Percentiles rank a stretch among this genome's conserved stretches.
phyloP scores from a whole-genome alignment of 2,329 filamentous ascomycete species.

The Pseudocercospora fuligena region DNA sequence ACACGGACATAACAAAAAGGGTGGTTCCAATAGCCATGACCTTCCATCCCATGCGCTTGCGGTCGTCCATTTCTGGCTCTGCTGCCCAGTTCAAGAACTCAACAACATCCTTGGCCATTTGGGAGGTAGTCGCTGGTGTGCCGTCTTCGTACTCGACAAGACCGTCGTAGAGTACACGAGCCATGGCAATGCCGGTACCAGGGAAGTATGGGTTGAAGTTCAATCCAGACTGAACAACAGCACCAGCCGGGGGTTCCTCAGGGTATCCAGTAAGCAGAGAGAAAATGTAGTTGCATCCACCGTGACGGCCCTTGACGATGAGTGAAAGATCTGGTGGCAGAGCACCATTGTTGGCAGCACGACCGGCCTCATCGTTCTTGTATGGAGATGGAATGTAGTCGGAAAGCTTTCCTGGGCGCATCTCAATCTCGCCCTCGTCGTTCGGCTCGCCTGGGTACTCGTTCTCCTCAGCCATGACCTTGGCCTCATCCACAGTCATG shows the following conservation, averaged over 20 bases:
- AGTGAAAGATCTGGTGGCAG: slow-evolving; percentile 95
- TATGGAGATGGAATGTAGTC: slow-evolving; percentile 95
- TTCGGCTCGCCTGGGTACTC: slow-evolving; percentile 99
- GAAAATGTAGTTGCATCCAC: slow-evolving; percentile 99
- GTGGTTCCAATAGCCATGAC: slow-evolving; percentile 78
- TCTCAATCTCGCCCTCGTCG: slow-evolving; percentile 96
- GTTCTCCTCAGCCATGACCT: slow-evolving; percentile 94
- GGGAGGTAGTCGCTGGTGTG: slow-evolving; percentile 90
- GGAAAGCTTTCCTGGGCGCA: slow-evolving; percentile 97
- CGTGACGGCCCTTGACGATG: slow-evolving; percentile 97
- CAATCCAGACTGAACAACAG: slow-evolving; percentile 80
- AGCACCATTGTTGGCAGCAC: slow-evolving; percentile 97
- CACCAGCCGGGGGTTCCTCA: slow-evolving; percentile 91
- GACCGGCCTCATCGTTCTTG: slow-evolving; percentile 98
- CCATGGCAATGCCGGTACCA: slow-evolving; percentile 98
- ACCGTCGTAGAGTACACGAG: slow-evolving; percentile 95
- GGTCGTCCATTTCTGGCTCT: slow-evolving; percentile 98
- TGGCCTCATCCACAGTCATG: slow-evolving; percentile 97
- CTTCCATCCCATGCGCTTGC: slow-evolving; percentile 99
- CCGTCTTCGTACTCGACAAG: slow-evolving; percentile 98
- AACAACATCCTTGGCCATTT: slow-evolving; percentile 99
- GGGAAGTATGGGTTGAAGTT: slow-evolving; percentile 99
- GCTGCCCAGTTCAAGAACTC: slow-evolving; percentile 99
- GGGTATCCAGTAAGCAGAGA: slow-evolving; percentile 95
- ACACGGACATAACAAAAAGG: slow-evolving; percentile 86